Evolutionary conservation across 2,329 filamentous ascomycete species (phyloP).

Genomic region (Monosporascus sp.): DNA sequence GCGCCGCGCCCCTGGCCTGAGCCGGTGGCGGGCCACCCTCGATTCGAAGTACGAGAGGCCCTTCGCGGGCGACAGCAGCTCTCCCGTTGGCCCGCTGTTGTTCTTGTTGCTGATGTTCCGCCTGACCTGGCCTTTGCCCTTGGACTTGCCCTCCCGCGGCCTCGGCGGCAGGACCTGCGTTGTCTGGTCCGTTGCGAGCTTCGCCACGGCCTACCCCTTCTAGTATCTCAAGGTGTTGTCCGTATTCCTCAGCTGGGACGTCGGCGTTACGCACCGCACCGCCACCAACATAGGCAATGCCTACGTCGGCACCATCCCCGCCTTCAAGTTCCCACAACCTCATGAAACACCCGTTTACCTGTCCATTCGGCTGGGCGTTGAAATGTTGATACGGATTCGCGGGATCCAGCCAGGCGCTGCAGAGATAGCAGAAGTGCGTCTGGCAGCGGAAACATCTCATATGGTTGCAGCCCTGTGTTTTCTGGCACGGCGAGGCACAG

Average conservation of each 20-base stretch:
- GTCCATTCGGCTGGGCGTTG: slow-evolving; percentile 55
- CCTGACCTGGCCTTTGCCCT: slow-evolving; percentile 8
- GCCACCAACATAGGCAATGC: slow-evolving; percentile 39
- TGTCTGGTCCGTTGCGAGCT: slow-evolving; percentile 22
- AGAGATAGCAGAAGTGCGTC: slow-evolving; percentile 94
- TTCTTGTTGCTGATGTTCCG: slow-evolving; percentile 17
- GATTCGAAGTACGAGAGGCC: slow-evolving; percentile 51
- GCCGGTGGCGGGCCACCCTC: slow-evolving; percentile 31
- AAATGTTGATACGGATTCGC: slow-evolving; percentile 85
- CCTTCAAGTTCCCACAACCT: slow-evolving; percentile 85
- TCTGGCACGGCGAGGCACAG: slow-evolving; percentile 78
- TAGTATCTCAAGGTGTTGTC: slow-evolving; percentile 17
- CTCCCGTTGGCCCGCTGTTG: slow-evolving; percentile 24
- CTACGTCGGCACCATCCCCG: slow-evolving; percentile 62
- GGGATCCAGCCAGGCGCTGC: slow-evolving; percentile 77
- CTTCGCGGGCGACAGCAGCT: slow-evolving; percentile 48
- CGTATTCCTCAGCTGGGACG: slow-evolving; percentile 14
- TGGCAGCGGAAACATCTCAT: slow-evolving; percentile 91
- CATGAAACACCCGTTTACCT: slow-evolving; percentile 66
- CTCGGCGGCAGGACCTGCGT: slow-evolving; percentile 3
- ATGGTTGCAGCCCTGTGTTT: slow-evolving; percentile 92
- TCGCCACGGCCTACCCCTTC: slow-evolving; percentile 29
- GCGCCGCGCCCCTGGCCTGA: slow-evolving; percentile 16
- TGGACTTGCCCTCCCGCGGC: slow-evolving; percentile 8
- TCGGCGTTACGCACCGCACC: slow-evolving; percentile 13